Conservation (phyloP, 2,329 filamentous ascomycete species). For the Domatiomyces catenatus region DNA sequence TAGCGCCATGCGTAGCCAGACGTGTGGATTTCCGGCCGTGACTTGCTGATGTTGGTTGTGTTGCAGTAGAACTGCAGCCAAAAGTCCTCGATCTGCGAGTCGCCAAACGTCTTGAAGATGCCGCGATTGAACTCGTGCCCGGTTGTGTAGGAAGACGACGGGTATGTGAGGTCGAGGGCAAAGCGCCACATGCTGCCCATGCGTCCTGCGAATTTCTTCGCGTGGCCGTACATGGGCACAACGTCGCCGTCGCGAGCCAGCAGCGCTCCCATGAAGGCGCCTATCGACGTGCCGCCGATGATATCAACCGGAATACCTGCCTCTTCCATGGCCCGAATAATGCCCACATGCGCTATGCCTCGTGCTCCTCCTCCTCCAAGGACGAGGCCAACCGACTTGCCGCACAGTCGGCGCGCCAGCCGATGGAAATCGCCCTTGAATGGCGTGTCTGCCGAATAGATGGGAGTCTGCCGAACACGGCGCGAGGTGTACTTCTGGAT, state of each 20-base stretch:
- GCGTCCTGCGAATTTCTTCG: slow-evolving; percentile 94
- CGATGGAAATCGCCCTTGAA: slow-evolving; percentile 97
- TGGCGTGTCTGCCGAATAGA: slow-evolving; percentile 80
- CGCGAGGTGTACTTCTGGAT: slow-evolving; percentile 96
- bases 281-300: slow-evolving; percentile 89
- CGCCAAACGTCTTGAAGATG: slow-evolving; percentile 96
- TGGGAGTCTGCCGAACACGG: slow-evolving; percentile 71
- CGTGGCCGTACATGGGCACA: slow-evolving; percentile 88
- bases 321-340: slow-evolving; percentile 90
- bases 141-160: slow-evolving; percentile 90
- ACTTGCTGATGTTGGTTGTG: slow-evolving; percentile 96
- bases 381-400: slow-evolving; percentile 86
- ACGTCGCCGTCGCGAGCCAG: slow-evolving; percentile 95
- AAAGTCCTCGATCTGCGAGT: slow-evolving; percentile 95
- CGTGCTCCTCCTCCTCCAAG: slow-evolving; percentile 85
- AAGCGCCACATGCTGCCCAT: slow-evolving; percentile 99
- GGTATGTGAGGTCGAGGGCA: slow-evolving; percentile 87
- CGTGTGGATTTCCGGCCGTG: slow-evolving; percentile 79
- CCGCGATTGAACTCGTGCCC: slow-evolving; percentile 98
- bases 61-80: slow-evolving; percentile 99
- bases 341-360: slow-evolving; percentile 81
- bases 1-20: slow-evolving; percentile 97
- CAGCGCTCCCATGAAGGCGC: slow-evolving; percentile 82
- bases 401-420: slow-evolving; percentile 73
- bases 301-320: slow-evolving; percentile 92